Evolutionary conservation across 345 rosid genomes (phyloP).

Genomic region (Acer yangbiense): DNA sequence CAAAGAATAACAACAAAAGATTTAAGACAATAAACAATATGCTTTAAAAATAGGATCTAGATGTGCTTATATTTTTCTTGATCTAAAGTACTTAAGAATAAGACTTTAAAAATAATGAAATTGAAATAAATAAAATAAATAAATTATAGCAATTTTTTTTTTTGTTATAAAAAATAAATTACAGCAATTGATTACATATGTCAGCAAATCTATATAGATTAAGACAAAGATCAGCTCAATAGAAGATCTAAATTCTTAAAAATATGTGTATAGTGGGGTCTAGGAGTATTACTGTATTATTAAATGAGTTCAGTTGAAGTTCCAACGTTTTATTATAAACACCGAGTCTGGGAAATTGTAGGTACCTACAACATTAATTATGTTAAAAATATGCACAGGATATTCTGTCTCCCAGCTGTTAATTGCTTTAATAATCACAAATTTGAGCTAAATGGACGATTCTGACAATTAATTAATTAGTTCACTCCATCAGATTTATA

Average conservation of each 20-base stretch:
- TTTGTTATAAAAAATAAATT: no score
- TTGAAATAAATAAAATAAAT: no score
- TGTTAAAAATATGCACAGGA: neutral
- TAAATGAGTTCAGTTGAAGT: neutral
- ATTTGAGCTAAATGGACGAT: neutral
- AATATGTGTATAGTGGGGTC: no score
- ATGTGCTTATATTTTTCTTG: no score
- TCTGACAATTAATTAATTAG: neutral
- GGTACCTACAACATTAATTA: neutral
- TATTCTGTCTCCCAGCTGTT: neutral
- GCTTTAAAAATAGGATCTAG: neutral
- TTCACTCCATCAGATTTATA: neutral
- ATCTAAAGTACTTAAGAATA: no score
- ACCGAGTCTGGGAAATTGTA: no score
- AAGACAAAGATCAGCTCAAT: no score
- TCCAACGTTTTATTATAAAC: neutral
- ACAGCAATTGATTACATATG: no score
- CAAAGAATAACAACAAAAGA: neutral
- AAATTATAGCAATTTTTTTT: no score
- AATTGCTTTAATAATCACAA: slow-evolving; percentile 2
- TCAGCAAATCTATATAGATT: no score
- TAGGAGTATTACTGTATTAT: neutral
- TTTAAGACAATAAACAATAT: neutral
- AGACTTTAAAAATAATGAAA: no score
- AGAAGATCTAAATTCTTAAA: no score